Base-by-base conservation (phyloP, 1,284 basidiomycete genomes). In the Bjerkandera adusta region DNA sequence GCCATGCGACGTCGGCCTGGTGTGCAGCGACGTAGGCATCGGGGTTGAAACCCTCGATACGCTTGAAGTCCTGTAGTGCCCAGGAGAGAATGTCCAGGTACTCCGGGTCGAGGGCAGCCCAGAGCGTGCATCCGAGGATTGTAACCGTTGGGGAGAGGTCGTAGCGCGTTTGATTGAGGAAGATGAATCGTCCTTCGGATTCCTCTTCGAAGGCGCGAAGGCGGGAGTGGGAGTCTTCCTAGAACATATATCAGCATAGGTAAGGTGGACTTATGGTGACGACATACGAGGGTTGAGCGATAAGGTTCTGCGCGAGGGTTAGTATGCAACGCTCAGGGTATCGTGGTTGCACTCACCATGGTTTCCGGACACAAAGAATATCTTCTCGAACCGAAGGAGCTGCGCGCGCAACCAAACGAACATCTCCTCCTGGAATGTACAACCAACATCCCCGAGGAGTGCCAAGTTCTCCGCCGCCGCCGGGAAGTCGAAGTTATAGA, bases 101-200 rank as follows among this genome's bases (percentile, higher is more conserved):
- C 15, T 55, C 56, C 0, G 57, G 55, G 39, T 66, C 54, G 18
- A 69, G 57, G 2, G 51, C 49, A 7, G 64, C 57, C 69, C 70
- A 71, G n/a, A 71, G 65, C 2, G 70, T 71, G 57, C 68, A 73
- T 1, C 69, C 69, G 11, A 72, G 64, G 35, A 72, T 54, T 7
- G 69, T 68, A 6, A 68, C 36, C 0, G 53, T 61, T 8, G 58
- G 52, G 4, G 63, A 61, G 15, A 71, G 35, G 46, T 72, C 67
- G 53, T 65, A 57, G 13, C 68, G 63, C 20, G 60, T 65, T 38
- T 66, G 62, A 45, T 70, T 53, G 7, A 72, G 60, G 33, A 64
- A 58, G 24, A 71, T 48, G 53, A 70, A 68, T 13, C 55, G 54
- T 4, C 68, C 67, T 8, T 54, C 36, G 7, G 13, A 20, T 10